A percentile compares a stretch with the other conserved stretches of the same genome.
These are phyloP conservation scores for Trichoderma simmonsii DNA, from an alignment of 2,329 filamentous ascomycete genomes.

Conservation along the genomic window DNA sequence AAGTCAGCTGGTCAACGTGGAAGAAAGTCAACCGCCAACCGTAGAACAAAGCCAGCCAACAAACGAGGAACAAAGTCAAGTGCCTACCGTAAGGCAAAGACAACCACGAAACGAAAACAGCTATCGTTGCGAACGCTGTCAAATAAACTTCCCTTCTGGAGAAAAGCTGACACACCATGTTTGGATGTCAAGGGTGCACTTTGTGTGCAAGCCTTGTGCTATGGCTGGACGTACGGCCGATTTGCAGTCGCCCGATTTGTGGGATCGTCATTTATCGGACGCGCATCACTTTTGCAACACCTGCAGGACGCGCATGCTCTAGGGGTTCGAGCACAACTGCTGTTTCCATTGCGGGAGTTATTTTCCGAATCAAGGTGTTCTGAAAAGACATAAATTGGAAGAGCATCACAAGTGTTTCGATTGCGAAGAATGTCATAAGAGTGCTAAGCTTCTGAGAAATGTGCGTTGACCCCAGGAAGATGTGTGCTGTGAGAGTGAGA, in stretches of 20 bases:
- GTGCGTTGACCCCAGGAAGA: background rate
- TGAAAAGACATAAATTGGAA: background rate
- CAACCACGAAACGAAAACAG: background rate
- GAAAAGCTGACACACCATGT: background rate
- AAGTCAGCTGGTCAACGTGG: background rate
- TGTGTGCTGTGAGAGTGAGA: background rate
- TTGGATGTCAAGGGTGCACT: background rate
- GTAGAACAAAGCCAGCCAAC: background rate
- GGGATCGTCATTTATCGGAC: background rate
- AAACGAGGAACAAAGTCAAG: background rate
- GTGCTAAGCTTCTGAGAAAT: background rate
- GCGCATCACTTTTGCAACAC: background rate
- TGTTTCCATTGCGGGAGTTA: background rate
- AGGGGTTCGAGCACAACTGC: background rate
- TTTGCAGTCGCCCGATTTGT: background rate
- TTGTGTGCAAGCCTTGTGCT: background rate
- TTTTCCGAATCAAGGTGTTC: rapidly evolving
- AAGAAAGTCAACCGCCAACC: background rate
- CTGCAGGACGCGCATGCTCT: background rate
- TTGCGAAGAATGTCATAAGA: background rate
- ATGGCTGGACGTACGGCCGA: background rate
- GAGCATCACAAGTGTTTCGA: background rate
- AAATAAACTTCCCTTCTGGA: background rate
- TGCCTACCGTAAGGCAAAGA: background rate
- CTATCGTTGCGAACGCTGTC: background rate